A percentile compares a stretch with the other conserved stretches of the same genome.
phyloP scores from a whole-genome alignment of 768 basidiomycete genomes.

The Pleurotus giganteus region DNA sequence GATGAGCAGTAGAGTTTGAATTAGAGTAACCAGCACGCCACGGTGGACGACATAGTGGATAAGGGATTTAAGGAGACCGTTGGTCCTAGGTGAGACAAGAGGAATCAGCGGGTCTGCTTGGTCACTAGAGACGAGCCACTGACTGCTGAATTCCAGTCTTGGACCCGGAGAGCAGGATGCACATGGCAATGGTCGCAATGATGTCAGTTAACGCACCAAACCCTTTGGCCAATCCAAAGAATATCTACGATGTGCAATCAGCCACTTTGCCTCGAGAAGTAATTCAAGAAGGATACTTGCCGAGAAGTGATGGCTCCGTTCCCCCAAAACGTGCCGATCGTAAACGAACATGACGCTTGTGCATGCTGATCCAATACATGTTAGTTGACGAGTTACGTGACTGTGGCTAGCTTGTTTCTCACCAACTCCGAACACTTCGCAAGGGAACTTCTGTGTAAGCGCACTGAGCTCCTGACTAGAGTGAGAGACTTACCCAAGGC shows the following conservation, averaged over 20 bases:
- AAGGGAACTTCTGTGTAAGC: neutral
- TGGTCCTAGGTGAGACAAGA: constrained; percentile 28
- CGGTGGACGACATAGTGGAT: constrained; percentile 40
- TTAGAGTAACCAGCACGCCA: constrained; percentile 41
- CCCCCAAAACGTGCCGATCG: constrained; percentile 1
- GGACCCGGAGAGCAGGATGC: constrained; percentile 32
- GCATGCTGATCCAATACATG: constrained; percentile 9
- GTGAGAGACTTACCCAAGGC: constrained; percentile 25
- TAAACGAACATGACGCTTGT: constrained; percentile 11
- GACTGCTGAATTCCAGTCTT: constrained; percentile 38
- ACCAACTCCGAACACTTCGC: constrained; percentile 15
- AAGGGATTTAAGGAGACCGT: constrained; percentile 35
- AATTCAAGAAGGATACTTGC: constrained; percentile 18
- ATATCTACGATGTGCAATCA: constrained; percentile 26
- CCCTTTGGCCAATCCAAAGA: constrained; percentile 43
- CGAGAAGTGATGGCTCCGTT: constrained; percentile 19
- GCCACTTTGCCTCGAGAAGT: neutral
- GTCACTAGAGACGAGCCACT: constrained; percentile 8
- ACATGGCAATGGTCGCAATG: constrained; percentile 43
- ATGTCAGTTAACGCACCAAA: constrained; percentile 43
- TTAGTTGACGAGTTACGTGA: neutral
- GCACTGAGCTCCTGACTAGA: neutral
- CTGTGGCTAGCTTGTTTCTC: neutral
- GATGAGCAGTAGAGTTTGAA: constrained; percentile 38
- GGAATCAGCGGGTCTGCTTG: neutral